phyloP scores from a whole-genome alignment of 345 rosid genomes.

The Zanthoxylum bungeanum region DNA sequence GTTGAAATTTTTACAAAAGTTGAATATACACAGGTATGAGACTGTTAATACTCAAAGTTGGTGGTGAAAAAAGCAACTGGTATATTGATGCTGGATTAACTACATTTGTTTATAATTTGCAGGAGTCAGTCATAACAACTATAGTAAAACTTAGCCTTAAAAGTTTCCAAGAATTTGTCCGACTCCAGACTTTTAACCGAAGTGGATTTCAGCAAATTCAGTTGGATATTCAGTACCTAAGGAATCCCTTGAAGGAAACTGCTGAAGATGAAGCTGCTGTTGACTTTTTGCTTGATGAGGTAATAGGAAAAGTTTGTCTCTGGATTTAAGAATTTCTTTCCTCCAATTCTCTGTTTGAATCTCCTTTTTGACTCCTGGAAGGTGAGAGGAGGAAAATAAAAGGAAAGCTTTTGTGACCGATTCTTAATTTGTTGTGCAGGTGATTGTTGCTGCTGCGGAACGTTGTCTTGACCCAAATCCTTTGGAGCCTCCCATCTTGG shows the following conservation, averaged over 20 bases:
- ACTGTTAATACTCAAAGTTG: slow-evolving; percentile 4
- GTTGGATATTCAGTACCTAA: slow-evolving; percentile 86
- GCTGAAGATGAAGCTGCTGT: slow-evolving; percentile 86
- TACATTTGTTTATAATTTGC: slow-evolving; percentile 25
- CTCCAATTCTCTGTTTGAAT: background rate
- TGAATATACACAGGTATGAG: slow-evolving; percentile 82
- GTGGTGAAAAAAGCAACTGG: slow-evolving; percentile 6
- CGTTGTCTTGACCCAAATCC: slow-evolving; percentile 92
- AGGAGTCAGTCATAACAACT: slow-evolving; percentile 84
- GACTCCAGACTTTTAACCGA: slow-evolving; percentile 88
- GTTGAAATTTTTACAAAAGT: slow-evolving; percentile 95
- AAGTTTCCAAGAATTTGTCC: slow-evolving; percentile 91
- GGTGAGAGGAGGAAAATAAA: background rate
- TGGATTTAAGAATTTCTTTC: slow-evolving; percentile 1
- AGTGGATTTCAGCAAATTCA: slow-evolving; percentile 99
- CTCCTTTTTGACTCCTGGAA: background rate
- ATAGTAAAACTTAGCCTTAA: slow-evolving; percentile 78
- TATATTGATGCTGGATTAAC: slow-evolving; percentile 15
- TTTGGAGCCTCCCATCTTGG: slow-evolving; percentile 89
- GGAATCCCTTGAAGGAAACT: slow-evolving; percentile 63
- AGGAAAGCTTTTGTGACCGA: background rate
- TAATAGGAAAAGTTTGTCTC: slow-evolving; percentile 19
- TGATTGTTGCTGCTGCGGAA: slow-evolving; percentile 89
- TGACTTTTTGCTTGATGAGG: slow-evolving; percentile 97
- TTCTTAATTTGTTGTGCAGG: slow-evolving; percentile 43